phyloP scores from a whole-genome alignment of 768 basidiomycete genomes.

The Leccinum aurantiacum region DNA sequence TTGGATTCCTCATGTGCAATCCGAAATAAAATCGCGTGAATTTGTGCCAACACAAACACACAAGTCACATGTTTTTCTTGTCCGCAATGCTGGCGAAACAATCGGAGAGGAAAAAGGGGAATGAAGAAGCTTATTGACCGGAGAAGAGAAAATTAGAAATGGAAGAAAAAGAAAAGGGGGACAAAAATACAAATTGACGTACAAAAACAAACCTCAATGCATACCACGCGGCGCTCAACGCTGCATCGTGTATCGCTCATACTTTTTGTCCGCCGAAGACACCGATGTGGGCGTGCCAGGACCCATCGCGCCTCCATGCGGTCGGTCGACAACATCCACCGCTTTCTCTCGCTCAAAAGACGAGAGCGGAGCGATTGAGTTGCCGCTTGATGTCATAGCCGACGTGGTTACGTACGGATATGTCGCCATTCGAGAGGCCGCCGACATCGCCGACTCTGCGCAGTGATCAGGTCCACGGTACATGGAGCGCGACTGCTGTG shows the following conservation, averaged over 20 bases:
- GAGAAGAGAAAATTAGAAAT: neutral
- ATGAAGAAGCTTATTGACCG: neutral
- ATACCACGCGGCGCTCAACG: conserved; percentile 14
- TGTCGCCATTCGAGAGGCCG: conserved; percentile 35
- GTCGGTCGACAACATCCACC: conserved; percentile 33
- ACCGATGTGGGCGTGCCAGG: conserved; percentile 40
- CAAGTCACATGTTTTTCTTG: neutral
- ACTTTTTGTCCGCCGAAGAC: conserved; percentile 37
- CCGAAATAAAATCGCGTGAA: neutral
- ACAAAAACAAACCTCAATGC: neutral
- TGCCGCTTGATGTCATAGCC: conserved; percentile 34
- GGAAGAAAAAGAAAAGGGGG: conserved; percentile 6
- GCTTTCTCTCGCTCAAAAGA: conserved; percentile 59
- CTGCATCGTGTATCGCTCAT: conserved; percentile 30
- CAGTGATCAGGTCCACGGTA: conserved; percentile 35
- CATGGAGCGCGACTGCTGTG: conserved; percentile 29
- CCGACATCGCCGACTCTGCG: conserved; percentile 33
- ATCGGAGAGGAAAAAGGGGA: neutral
- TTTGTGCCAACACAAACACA: neutral
- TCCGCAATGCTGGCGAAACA: neutral
- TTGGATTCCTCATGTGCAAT: neutral
- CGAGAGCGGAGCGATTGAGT: conserved; percentile 29
- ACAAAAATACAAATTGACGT: conserved; percentile 3
- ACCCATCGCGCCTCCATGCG: conserved; percentile 18
- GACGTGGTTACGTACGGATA: conserved; percentile 41